Percentiles rank a stretch among this genome's conserved stretches.
phyloP scores from a whole-genome alignment of 495 filamentous ascomycete genomes.

The Penicillium mononematosum region DNA sequence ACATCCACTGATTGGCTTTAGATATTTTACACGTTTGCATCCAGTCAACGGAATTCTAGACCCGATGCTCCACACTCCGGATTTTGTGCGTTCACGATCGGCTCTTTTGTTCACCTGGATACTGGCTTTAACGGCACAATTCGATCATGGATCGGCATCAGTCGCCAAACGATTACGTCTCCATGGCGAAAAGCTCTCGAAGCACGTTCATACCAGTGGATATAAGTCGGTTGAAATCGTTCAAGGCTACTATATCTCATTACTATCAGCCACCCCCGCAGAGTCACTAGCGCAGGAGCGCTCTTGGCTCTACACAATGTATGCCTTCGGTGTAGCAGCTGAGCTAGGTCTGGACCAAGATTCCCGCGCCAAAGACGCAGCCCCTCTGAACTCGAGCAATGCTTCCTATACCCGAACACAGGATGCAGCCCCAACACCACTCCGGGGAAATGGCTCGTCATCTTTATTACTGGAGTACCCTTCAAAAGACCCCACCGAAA shows the following conservation, averaged over 20 bases:
- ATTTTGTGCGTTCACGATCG: slow-evolving; percentile 59
- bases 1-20: slow-evolving; percentile 18
- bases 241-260: slow-evolving; percentile 32
- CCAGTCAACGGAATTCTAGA: slow-evolving; percentile 66
- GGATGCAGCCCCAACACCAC: neutral
- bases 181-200: slow-evolving; percentile 59
- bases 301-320: slow-evolving; percentile 31
- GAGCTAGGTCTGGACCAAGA: slow-evolving; percentile 29
- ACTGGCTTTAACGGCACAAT: slow-evolving; percentile 58
- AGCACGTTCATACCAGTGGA: slow-evolving; percentile 54
- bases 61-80: slow-evolving; percentile 56
- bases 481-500: neutral
- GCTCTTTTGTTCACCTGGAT: slow-evolving; percentile 65
- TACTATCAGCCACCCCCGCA: slow-evolving; percentile 28
- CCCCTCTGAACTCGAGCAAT: neutral
- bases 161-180: slow-evolving; percentile 56
- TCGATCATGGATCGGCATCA: slow-evolving; percentile 52
- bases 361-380: neutral
- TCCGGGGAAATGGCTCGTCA: neutral
- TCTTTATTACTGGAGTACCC: neutral
- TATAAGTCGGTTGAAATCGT: slow-evolving; percentile 66
- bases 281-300: slow-evolving; percentile 25
- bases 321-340: slow-evolving; percentile 28
- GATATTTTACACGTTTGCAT: slow-evolving; percentile 61
- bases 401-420: neutral